A percentile compares a stretch with the other conserved stretches of the same genome.
These are phyloP conservation scores for Wickerhamiella kazuoi DNA, from an alignment of 805 yeast genomes.

Conservation along the genomic window DNA sequence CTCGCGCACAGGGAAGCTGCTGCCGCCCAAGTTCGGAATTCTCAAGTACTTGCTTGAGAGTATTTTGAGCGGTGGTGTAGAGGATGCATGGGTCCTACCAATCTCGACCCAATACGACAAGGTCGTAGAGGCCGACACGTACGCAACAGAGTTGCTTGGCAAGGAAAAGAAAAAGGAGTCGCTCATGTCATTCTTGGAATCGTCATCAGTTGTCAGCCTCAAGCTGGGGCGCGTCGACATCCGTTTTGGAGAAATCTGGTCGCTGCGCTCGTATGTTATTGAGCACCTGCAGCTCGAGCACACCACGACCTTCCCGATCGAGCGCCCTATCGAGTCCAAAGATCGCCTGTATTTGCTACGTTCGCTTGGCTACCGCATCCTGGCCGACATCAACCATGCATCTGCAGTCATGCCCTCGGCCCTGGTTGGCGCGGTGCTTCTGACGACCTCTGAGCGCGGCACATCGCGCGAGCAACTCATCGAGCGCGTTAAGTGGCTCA, in stretches of 20 bases:
- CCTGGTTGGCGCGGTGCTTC: constrained; percentile 30
- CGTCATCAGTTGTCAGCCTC: constrained; percentile 20
- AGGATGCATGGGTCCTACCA: constrained; percentile 33
- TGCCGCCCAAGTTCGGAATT: constrained; percentile 45
- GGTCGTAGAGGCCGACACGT: constrained; percentile 37
- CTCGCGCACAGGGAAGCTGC: constrained; percentile 45
- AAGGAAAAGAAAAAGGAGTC: constrained; percentile 39
- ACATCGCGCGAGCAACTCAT: constrained; percentile 22
- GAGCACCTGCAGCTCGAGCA: constrained; percentile 17
- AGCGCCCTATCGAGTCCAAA: constrained; percentile 3
- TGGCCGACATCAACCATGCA: constrained; percentile 34
- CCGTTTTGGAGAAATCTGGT: constrained; percentile 27
- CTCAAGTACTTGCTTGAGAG: constrained; percentile 35
- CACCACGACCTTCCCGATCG: constrained; percentile 4
- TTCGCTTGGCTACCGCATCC: constrained; percentile 35
- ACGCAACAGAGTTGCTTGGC: constrained; percentile 39
- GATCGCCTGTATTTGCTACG: constrained; percentile 22
- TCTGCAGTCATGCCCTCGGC: constrained; percentile 38
- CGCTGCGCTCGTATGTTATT: constrained; percentile 19
- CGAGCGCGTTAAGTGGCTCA: constrained; percentile 22
- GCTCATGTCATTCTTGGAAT: constrained; percentile 23
- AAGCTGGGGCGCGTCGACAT: constrained; percentile 26
- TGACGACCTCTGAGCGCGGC: constrained; percentile 26
- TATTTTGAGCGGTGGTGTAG: constrained; percentile 26
- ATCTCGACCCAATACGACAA: constrained; percentile 43